A percentile compares a stretch with the other conserved stretches of the same genome.
These are phyloP conservation scores for Mucor plumbeus DNA, from an alignment of 371 early-diverging fungal genomes.

Conservation along the genomic window DNA sequence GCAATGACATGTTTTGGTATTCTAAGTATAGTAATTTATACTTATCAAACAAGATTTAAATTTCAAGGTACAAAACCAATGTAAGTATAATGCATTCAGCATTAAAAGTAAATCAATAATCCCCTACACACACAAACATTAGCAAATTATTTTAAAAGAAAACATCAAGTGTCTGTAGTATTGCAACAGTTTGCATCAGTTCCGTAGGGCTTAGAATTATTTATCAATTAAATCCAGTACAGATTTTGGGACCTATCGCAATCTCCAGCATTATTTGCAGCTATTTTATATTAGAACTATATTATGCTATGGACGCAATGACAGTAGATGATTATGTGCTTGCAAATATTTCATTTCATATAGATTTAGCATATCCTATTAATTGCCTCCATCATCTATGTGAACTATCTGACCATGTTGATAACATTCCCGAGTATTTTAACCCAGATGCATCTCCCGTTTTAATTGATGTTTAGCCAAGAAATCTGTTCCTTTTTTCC, in stretches of 20 bases:
- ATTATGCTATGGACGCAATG: slow-evolving; percentile 44
- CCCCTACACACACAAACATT: not conserved
- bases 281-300: slow-evolving; percentile 46
- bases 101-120: not conserved
- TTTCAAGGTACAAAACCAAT: slow-evolving; percentile 42
- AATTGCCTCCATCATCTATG: slow-evolving; percentile 51
- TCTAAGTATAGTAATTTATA: slow-evolving; percentile 30
- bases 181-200: slow-evolving; percentile 30
- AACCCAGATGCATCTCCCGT: slow-evolving; percentile 14
- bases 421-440: slow-evolving; percentile 31
- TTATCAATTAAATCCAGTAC: slow-evolving; percentile 23
- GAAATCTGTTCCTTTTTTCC: not conserved
- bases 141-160: not conserved
- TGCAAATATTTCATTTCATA: slow-evolving; percentile 44
- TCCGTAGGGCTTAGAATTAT: slow-evolving; percentile 32
- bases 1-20: slow-evolving; percentile 37
- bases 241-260: slow-evolving; percentile 42
- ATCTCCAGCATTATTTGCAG: slow-evolving; percentile 36
- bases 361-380: slow-evolving; percentile 50
- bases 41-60: slow-evolving; percentile 32
- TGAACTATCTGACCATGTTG: slow-evolving; percentile 45
- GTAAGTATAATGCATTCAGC: slow-evolving; percentile 22
- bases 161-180: slow-evolving; percentile 29
- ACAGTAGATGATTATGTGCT: slow-evolving; percentile 46
- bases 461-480: not conserved